These are phyloP conservation scores for Lachnellula suecica DNA, from an alignment of 2,329 filamentous ascomycete species.

Conservation along the genomic window DNA sequence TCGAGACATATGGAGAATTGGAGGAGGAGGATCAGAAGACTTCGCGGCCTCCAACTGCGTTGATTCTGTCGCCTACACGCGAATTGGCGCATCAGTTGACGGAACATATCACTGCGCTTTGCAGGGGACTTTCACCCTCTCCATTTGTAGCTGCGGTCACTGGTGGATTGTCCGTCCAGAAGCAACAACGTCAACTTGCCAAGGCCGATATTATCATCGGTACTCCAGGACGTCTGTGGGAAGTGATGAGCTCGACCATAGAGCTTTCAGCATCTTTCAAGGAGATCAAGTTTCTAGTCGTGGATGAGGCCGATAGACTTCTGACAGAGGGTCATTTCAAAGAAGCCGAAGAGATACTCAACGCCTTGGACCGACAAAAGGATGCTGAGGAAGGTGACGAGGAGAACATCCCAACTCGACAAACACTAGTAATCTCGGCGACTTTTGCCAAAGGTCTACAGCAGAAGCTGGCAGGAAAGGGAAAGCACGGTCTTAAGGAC, in stretches of 20 bases:
- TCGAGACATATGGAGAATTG: constrained; percentile 49
- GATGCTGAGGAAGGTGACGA: constrained; percentile 48
- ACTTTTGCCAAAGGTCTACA: constrained; percentile 92
- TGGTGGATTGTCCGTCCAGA: constrained; percentile 89
- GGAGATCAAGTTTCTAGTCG: constrained; percentile 75
- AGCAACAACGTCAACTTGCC: constrained; percentile 82
- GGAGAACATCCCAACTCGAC: constrained; percentile 52
- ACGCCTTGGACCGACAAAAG: constrained; percentile 68
- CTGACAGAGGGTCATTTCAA: constrained; percentile 94
- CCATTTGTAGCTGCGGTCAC: constrained; percentile 86
- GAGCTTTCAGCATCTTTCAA: constrained; percentile 70
- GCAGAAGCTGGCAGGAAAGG: constrained; percentile 82
- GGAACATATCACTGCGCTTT: constrained; percentile 77
- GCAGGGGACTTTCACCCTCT: constrained; percentile 56
- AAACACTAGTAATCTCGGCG: constrained; percentile 94
- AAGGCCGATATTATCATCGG: constrained; percentile 91
- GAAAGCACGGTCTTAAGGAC: constrained; percentile 58
- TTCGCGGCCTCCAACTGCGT: constrained; percentile 59
- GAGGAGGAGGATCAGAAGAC: constrained; percentile 37
- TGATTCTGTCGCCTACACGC: constrained; percentile 88
- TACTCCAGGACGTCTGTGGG: constrained; percentile 91
- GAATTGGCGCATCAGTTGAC: constrained; percentile 92
- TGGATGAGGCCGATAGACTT: constrained; percentile 92
- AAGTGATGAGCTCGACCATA: constrained; percentile 77
- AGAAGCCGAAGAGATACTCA: constrained; percentile 85